Evolutionary conservation across 306 rosid genomes (phyloP).

Genomic region (Hylodesmum podocarpum): DNA sequence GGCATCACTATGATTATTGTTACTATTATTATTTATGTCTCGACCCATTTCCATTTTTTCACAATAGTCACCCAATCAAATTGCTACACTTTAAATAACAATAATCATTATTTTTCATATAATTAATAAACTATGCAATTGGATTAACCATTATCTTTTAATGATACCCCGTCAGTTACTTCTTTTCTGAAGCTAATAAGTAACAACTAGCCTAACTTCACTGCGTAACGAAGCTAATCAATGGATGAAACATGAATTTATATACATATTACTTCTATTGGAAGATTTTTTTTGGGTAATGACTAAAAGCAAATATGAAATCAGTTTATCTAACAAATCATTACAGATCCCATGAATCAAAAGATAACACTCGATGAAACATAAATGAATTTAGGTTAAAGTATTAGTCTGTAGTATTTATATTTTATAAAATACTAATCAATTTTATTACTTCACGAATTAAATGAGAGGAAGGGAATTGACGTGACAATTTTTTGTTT

Average conservation of each 20-base stretch:
- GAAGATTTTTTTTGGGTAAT: no score
- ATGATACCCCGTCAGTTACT: neutral
- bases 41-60: neutral
- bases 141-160: neutral
- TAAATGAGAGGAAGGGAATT: neutral
- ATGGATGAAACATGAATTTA: no score
- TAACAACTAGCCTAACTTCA: neutral
- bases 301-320: no score
- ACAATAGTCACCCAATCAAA: neutral
- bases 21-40: neutral
- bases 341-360: no score
- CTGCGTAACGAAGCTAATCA: neutral
- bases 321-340: no score
- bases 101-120: neutral
- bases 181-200: neutral
- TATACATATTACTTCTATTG: no score
- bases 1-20: conserved; percentile 13
- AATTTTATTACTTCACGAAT: neutral
- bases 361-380: no score
- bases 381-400: no score
- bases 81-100: neutral
- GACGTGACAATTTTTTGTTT: conserved; percentile 23
- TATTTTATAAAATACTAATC: neutral
- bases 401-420: neutral
- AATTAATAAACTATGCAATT: neutral